These are phyloP conservation scores for Tuber indicum DNA, from an alignment of 495 filamentous ascomycete genomes.

Conservation along the genomic window DNA sequence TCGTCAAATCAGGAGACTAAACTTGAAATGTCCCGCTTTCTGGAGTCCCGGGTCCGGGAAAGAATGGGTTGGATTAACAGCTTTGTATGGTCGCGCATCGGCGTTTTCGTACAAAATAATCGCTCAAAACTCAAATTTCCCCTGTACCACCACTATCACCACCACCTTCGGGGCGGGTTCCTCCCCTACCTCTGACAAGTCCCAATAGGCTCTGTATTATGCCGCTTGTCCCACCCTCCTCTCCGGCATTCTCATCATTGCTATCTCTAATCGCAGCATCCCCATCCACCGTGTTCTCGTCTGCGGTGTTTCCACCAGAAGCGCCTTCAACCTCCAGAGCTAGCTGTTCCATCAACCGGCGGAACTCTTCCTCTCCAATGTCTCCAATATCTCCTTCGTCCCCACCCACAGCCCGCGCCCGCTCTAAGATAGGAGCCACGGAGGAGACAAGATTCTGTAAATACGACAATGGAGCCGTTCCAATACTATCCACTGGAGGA, in stretches of 20 bases:
- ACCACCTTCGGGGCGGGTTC: neutral
- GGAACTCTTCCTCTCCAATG: neutral
- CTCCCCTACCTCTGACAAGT: neutral
- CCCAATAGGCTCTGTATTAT: neutral
- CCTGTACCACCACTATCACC: neutral
- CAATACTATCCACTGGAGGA: neutral
- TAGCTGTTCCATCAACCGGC: neutral
- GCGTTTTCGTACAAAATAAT: neutral
- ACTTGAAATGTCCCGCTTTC: neutral
- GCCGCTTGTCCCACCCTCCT: neutral
- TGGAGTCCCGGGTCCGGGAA: neutral
- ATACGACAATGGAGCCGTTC: neutral
- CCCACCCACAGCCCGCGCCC: neutral
- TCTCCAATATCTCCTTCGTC: neutral
- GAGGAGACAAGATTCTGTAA: neutral
- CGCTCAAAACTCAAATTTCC: conserved; percentile 1
- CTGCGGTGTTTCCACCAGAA: neutral
- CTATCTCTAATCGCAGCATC: neutral
- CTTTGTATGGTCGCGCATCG: neutral
- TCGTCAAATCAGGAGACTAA: neutral
- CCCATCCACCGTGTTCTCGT: neutral
- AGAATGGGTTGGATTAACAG: neutral
- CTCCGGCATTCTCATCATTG: neutral
- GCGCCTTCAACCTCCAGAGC: neutral
- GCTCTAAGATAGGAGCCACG: neutral